These are phyloP conservation scores for Zygoascus sp. DNA, from an alignment of 1,139 yeast species.

Conservation along the genomic window DNA sequence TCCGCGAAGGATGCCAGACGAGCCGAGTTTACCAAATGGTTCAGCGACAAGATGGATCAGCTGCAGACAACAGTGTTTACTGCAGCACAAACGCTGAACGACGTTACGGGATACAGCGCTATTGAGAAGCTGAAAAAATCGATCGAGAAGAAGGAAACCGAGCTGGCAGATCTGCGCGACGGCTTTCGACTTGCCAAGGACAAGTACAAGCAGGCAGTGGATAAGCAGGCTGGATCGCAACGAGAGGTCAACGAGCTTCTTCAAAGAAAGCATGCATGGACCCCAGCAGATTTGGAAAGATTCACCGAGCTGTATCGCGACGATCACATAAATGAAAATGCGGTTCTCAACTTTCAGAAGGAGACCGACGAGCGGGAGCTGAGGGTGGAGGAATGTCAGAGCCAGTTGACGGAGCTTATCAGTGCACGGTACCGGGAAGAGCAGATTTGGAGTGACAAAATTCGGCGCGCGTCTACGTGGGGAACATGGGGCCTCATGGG, in stretches of 20 bases:
- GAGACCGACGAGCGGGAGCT: slow-evolving; percentile 55
- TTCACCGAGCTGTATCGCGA: slow-evolving; percentile 77
- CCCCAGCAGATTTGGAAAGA: slow-evolving; percentile 67
- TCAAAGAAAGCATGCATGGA: slow-evolving; percentile 83
- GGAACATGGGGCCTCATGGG: slow-evolving; percentile 93
- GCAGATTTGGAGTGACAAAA: slow-evolving; percentile 97
- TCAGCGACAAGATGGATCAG: slow-evolving; percentile 55
- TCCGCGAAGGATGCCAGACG: slow-evolving; percentile 42
- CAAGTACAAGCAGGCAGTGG: slow-evolving; percentile 59
- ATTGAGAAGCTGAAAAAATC: slow-evolving; percentile 66
- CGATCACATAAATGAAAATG: slow-evolving; percentile 70
- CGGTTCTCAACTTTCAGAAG: slow-evolving; percentile 52
- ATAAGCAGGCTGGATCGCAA: slow-evolving; percentile 66
- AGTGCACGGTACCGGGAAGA: slow-evolving; percentile 92
- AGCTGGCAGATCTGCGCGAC: slow-evolving; percentile 47
- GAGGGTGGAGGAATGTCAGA: slow-evolving; percentile 64
- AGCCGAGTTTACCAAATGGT: slow-evolving; percentile 49
- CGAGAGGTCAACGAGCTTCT: slow-evolving; percentile 81
- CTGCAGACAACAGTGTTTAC: slow-evolving; percentile 61
- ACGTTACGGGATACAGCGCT: slow-evolving; percentile 85
- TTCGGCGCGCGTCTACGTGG: slow-evolving; percentile 92
- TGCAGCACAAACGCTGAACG: slow-evolving; percentile 75
- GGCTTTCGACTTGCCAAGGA: slow-evolving; percentile 49
- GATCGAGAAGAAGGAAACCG: slow-evolving; percentile 48
- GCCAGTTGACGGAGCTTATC: slow-evolving; percentile 68